A percentile compares a stretch with the other conserved stretches of the same genome.
Evolutionary conservation across 306 rosid species (phyloP).

Genomic region (Pyrus bretschneideri): DNA sequence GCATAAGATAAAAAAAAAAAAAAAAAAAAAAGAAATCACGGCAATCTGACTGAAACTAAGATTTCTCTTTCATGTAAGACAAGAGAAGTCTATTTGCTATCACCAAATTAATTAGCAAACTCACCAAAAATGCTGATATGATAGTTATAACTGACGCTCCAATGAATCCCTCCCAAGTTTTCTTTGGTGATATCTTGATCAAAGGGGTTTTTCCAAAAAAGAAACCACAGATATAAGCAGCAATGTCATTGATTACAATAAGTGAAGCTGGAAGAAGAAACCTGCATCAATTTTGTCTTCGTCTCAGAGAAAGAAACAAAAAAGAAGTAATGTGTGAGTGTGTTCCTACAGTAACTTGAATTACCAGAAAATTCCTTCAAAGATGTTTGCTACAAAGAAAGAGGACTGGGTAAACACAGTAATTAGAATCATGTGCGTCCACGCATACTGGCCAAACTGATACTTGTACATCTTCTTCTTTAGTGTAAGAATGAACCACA

Average conservation of each 20-base stretch:
- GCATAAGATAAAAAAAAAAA: background rate
- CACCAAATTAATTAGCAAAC: slow-evolving; percentile 14
- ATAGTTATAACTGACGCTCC: slow-evolving; percentile 97
- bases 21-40: no score
- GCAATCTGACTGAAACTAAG: background rate
- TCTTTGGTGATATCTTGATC: slow-evolving; percentile 96
- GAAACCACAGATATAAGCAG: slow-evolving; percentile 87
- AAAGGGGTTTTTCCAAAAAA: slow-evolving; percentile 95
- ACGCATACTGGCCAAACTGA: slow-evolving; percentile 99
- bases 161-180: slow-evolving; percentile 99
- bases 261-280: slow-evolving; percentile 98
- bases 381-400: slow-evolving; percentile 93
- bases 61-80: background rate
- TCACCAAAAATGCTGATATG: slow-evolving; percentile 91
- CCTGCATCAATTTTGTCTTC: slow-evolving; percentile 44
- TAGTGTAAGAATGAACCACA: slow-evolving; percentile 96
- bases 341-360: background rate
- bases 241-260: slow-evolving; percentile 91
- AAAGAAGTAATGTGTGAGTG: background rate
- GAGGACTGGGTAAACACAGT: slow-evolving; percentile 94
- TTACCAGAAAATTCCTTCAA: slow-evolving; percentile 98
- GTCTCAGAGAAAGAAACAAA: slow-evolving; percentile 19
- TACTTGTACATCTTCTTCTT: slow-evolving; percentile 99
- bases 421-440: slow-evolving; percentile 98
- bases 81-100: background rate